Conservation (phyloP, 2,329 filamentous ascomycete genomes). For the Fusarium torreyae region DNA sequence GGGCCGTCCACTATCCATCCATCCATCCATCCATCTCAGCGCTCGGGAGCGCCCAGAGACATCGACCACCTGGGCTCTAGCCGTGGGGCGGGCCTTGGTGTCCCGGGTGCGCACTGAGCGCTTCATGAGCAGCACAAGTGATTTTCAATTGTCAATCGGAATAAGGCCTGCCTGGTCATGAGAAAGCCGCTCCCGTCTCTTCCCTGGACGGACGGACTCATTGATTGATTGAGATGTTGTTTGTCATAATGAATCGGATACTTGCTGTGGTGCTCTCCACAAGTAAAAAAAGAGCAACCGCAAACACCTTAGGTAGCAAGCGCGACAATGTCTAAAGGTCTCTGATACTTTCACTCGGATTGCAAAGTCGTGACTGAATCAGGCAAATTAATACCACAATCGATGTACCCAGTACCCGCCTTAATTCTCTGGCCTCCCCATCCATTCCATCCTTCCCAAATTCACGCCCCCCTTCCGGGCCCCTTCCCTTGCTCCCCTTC, state of each 20-base stretch:
- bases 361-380: neutral
- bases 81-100: neutral
- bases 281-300: conserved; percentile 6
- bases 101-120: conserved; percentile 23
- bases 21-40: conserved; percentile 36
- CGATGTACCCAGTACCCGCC: conserved; percentile 26
- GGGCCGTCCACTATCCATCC: conserved; percentile 19
- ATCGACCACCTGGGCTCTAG: conserved; percentile 19
- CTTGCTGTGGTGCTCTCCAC: conserved; percentile 4
- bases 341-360: conserved; percentile 12
- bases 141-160: conserved; percentile 11
- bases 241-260: conserved; percentile 28
- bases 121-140: conserved; percentile 15
- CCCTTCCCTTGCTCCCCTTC: conserved; percentile 35
- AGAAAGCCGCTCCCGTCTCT: conserved; percentile 22
- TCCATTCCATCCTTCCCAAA: conserved; percentile 30
- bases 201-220: conserved; percentile 10
- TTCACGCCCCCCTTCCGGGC: conserved; percentile 31
- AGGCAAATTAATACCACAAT: neutral
- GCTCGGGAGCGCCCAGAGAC: conserved; percentile 42
- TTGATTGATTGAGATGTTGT: conserved; percentile 7
- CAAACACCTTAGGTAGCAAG: conserved; percentile 27
- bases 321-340: conserved; percentile 17
- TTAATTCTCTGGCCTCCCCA: neutral
- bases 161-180: conserved; percentile 7